These are phyloP conservation scores for Verbascum thapsus DNA, from an alignment of 257 asterid species.

Conservation along the genomic window DNA sequence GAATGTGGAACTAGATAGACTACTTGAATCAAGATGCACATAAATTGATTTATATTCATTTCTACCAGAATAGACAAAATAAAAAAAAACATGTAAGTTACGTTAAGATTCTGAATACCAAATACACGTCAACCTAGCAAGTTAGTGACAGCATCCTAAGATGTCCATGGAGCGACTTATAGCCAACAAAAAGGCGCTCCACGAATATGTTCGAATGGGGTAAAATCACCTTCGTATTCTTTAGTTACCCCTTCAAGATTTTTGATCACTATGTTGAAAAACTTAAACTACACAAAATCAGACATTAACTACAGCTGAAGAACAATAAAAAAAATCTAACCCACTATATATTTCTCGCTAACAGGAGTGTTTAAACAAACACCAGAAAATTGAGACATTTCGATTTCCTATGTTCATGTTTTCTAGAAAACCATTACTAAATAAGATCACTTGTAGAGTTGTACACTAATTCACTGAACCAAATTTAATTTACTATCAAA, in stretches of 20 bases:
- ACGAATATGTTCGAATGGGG: not conserved
- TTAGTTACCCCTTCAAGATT: not conserved
- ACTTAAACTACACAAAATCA: not conserved
- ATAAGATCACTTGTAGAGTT: not conserved
- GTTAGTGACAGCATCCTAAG: not conserved
- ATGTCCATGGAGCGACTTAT: not conserved
- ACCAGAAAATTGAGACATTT: no score
- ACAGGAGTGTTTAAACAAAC: no score
- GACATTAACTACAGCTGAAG: no score
- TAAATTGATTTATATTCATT: constrained; percentile 7
- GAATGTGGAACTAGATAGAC: constrained; percentile 3
- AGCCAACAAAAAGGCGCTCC: not conserved
- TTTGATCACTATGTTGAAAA: not conserved
- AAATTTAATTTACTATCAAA: not conserved
- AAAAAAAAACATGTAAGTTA: not conserved
- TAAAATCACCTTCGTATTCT: not conserved
- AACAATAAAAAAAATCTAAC: no score
- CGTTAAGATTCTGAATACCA: not conserved
- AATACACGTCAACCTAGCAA: not conserved
- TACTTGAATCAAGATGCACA: not conserved
- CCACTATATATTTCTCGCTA: no score
- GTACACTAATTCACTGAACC: constrained; percentile 22
- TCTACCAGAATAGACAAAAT: not conserved
- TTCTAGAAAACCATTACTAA: constrained; percentile 15
- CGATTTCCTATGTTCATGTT: no score